Evolutionary conservation across 371 early-diverging fungal species (phyloP), one percentile per base, ranked within the genome.

Genomic region (Haplosporangium sp.): DNA sequence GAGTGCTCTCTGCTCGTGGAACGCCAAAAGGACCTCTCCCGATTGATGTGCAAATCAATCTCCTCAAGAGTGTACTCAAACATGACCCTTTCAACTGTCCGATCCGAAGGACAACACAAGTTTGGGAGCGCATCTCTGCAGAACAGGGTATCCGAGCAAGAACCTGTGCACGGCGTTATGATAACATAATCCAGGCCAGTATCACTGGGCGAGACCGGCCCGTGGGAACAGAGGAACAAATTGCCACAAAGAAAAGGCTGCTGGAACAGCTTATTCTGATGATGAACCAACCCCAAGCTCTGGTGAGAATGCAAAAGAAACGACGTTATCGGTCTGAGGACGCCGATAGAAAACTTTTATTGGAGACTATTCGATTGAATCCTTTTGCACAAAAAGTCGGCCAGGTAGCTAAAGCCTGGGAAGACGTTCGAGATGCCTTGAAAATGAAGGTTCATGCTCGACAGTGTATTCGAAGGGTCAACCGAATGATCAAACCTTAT

Each of bases 61-160:
- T 81, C 11, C 60, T 81, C 17, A 50, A 55, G 13, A 75, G 69
- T 10, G 82, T 81, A 3, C 63, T 81, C 11, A 61, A 72, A 38
- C 82, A 81, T 39, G 82, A 81, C n/a, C 82, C 82, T 0, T 81
- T 81, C 67, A 81, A 81, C 38, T 81, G 82, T 39, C 72, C 82
- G 0, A 81, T 81, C 55, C 75, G 82, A 17, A 45, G 65, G 27
- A 81, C 82, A 27, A 81, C 72, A 6, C 82, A 81, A 47, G 82
- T 75, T 1, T 81, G 82, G 82, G 75, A 81, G 44, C 61, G 53
- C 27, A 81, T 81, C 39, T 52, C 75, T 37, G 59, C 58, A 39
- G 82, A 81, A 39, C 82, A 75, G 61, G 82, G 82, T 7, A 66
- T 81, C 40, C 69, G 72, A 8, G 82, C 82, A 9, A 57, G 82